Conservation (phyloP, 257 asterid genomes). For the Linderniella brevidens region DNA sequence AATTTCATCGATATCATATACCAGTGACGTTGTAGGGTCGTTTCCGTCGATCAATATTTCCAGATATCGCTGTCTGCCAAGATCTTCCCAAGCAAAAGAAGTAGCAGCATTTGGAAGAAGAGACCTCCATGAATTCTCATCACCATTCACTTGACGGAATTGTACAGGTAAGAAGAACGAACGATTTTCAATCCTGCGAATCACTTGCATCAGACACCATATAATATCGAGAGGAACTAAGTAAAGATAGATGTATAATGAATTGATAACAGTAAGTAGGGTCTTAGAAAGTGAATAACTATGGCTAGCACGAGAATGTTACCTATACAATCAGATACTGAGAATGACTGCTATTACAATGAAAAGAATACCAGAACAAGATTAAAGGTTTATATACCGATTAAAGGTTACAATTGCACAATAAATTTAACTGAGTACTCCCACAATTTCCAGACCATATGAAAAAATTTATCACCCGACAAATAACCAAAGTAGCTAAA, state of each 20-base stretch:
- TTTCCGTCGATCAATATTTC: conserved; percentile 71
- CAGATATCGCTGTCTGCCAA: conserved; percentile 56
- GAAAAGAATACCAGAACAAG: no score
- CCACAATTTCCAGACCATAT: no score
- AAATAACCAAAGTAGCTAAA: no score
- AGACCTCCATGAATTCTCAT: conserved; percentile 63
- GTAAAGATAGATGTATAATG: not conserved
- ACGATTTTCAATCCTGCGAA: conserved; percentile 82
- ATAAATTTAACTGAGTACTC: no score
- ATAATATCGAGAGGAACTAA: conserved; percentile 1
- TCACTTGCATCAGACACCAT: conserved; percentile 13
- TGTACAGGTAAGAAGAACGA: conserved; percentile 61
- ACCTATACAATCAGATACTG: no score
- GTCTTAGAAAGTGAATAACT: no score
- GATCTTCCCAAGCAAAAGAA: conserved; percentile 90
- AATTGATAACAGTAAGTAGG: not conserved
- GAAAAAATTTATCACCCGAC: no score
- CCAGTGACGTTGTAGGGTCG: conserved; percentile 43
- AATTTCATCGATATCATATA: conserved; percentile 77
- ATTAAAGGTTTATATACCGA: no score
- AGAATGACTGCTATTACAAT: no score
- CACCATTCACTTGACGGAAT: conserved; percentile 79
- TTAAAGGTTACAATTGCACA: no score
- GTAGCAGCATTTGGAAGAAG: conserved; percentile 75
- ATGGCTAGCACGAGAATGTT: no score